phyloP scores from a whole-genome alignment of 805 yeast genomes.

The Tetrapisispora fleetii region DNA sequence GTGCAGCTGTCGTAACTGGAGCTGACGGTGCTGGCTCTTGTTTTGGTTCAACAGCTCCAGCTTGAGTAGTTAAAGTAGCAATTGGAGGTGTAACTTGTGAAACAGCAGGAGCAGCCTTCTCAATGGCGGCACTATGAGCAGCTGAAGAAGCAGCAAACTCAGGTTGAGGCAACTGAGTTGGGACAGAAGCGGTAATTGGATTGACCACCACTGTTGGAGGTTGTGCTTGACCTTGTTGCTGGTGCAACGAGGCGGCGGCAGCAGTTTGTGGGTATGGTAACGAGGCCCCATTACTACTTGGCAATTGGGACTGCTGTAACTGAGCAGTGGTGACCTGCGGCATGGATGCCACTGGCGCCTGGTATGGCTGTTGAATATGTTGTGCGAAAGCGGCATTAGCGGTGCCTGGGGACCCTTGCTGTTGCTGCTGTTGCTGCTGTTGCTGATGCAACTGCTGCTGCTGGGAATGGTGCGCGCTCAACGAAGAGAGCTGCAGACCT shows the following conservation, averaged over 20 bases:
- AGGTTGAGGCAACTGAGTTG: neutral
- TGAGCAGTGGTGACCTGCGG: conserved; percentile 11
- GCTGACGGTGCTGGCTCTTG: conserved; percentile 2
- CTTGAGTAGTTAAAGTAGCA: conserved; percentile 1
- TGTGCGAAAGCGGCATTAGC: neutral
- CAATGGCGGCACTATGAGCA: neutral
- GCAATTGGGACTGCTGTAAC: conserved; percentile 5
- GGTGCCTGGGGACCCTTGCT: conserved; percentile 2
- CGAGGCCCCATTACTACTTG: neutral
- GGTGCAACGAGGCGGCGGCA: neutral
- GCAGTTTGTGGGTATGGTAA: neutral
- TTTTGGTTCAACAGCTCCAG: too few relatives aligned
- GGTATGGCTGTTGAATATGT: conserved; percentile 7
- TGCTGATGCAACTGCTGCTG: conserved; percentile 27
- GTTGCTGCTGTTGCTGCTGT: conserved; percentile 29
- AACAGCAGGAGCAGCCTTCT: too few relatives aligned
- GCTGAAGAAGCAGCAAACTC: neutral
- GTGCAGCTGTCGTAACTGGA: conserved; percentile 1
- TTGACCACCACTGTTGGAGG: neutral
- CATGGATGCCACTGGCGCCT: conserved; percentile 13
- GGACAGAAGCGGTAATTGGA: neutral
- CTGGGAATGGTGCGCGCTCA: conserved; percentile 35
- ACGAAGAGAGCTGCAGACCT: conserved; percentile 43
- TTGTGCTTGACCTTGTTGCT: conserved; percentile 2
- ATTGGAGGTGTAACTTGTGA: neutral